A percentile compares a stretch with the other conserved stretches of the same genome.
Evolutionary conservation across 2,329 filamentous ascomycete genomes (phyloP).

Genomic region (Shiraia bambusicola): DNA sequence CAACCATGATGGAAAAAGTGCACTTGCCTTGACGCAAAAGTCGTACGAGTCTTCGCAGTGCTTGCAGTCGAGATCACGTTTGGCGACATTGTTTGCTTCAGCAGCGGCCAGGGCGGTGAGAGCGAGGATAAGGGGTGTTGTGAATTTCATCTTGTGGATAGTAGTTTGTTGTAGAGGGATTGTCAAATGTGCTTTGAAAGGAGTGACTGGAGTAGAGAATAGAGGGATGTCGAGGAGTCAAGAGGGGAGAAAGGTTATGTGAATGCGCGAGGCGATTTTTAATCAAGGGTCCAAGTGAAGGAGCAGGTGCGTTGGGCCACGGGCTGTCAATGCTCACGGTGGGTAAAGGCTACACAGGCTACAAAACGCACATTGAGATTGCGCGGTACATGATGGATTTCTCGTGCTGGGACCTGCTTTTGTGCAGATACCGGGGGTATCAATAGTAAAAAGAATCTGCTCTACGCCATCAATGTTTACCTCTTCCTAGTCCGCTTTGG

Average conservation of each 20-base stretch:
- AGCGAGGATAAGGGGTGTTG: conserved; percentile 1
- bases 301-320: too few relatives aligned
- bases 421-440: conserved; percentile 5
- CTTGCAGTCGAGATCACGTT: conserved; percentile 8
- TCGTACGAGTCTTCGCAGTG: conserved; percentile 6
- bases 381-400: too few relatives aligned
- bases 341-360: too few relatives aligned
- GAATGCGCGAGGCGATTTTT: neutral
- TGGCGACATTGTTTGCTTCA: neutral
- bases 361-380: too few relatives aligned
- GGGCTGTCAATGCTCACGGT: too few relatives aligned
- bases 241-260: too few relatives aligned
- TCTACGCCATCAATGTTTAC: neutral
- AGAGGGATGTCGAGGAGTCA: too few relatives aligned
- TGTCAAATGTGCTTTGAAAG: too few relatives aligned
- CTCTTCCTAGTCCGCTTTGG: conserved; percentile 36
- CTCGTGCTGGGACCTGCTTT: too few relatives aligned
- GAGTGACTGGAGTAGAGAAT: too few relatives aligned
- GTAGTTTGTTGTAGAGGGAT: neutral
- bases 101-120: conserved; percentile 1
- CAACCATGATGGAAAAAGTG: too few relatives aligned
- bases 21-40: conserved; percentile 14
- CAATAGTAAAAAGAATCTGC: conserved; percentile 1
- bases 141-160: conserved; percentile 10
- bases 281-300: neutral